Evolutionary conservation across 2,329 filamentous ascomycete species (phyloP).

Genomic region (Tolypocladium guangdongense): DNA sequence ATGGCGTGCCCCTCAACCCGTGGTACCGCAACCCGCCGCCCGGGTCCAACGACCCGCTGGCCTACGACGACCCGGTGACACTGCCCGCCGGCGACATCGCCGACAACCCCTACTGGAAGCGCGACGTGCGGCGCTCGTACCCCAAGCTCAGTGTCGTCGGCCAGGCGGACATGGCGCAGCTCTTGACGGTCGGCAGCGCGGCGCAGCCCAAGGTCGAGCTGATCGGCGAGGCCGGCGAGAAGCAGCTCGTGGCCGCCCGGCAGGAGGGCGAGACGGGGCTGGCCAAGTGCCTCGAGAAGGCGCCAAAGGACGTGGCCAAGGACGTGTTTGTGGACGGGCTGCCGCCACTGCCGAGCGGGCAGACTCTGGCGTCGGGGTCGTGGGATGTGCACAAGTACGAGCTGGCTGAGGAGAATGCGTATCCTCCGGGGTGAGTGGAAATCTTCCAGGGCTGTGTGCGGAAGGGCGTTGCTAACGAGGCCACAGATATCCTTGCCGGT

Average conservation of each 20-base stretch:
- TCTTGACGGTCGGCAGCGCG: conserved; percentile 77
- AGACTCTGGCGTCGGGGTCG: conserved; percentile 39
- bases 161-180: conserved; percentile 75
- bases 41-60: conserved; percentile 27
- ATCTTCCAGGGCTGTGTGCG: neutral
- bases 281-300: conserved; percentile 57
- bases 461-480: conserved; percentile 16
- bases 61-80: conserved; percentile 39
- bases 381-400: conserved; percentile 61
- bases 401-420: conserved; percentile 56
- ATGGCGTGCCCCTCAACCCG: conserved; percentile 84
- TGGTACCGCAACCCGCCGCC: conserved; percentile 76
- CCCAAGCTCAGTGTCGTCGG: conserved; percentile 67
- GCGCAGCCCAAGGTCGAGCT: conserved; percentile 73
- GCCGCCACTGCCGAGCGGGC: conserved; percentile 75
- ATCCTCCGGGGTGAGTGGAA: conserved; percentile 52
- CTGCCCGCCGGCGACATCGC: conserved; percentile 40
- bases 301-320: conserved; percentile 40
- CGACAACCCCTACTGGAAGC: conserved; percentile 61
- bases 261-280: conserved; percentile 66
- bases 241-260: conserved; percentile 64
- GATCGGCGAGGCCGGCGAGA: conserved; percentile 48
- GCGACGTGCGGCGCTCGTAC: conserved; percentile 75
- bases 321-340: conserved; percentile 68
- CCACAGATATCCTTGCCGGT: conserved; percentile 53